These are phyloP conservation scores for Phytophthora syringae DNA, from an alignment of 352 stramenopile species.

Conservation along the genomic window DNA sequence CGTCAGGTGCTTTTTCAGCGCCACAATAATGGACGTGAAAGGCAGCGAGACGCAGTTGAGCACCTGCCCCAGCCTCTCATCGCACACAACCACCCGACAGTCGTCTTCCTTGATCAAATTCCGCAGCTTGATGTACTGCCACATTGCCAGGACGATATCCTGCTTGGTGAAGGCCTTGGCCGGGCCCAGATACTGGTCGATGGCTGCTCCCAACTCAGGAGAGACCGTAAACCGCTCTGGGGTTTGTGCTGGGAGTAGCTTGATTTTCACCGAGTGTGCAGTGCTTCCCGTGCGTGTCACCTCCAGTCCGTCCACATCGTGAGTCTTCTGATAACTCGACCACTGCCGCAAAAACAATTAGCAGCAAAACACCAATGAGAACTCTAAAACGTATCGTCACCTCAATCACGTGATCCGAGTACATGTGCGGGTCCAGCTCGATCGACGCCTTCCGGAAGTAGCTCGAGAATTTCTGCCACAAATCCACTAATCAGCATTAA, in stretches of 20 bases:
- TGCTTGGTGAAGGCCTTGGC: constrained; percentile 70
- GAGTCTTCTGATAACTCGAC: constrained; percentile 80
- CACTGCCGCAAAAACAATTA: constrained; percentile 42
- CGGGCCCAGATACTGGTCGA: constrained; percentile 48
- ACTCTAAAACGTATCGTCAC: constrained; percentile 29
- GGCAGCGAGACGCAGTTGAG: constrained; percentile 75
- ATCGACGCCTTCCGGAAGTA: constrained; percentile 83
- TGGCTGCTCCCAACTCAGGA: constrained; percentile 41
- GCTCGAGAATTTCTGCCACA: constrained; percentile 70
- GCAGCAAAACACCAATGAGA: not conserved
- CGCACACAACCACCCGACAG: constrained; percentile 73
- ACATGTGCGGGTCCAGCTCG: constrained; percentile 70
- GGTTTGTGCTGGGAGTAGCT: constrained; percentile 62
- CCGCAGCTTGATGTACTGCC: constrained; percentile 78
- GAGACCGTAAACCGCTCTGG: constrained; percentile 72
- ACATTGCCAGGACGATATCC: constrained; percentile 75
- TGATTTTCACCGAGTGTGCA: constrained; percentile 69
- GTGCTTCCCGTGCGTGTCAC: constrained; percentile 56
- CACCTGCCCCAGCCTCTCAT: constrained; percentile 54
- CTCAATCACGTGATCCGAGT: constrained; percentile 75
- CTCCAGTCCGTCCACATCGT: constrained; percentile 67
- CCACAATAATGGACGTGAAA: constrained; percentile 73
- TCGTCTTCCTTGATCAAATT: constrained; percentile 87
- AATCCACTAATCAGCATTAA: not conserved
- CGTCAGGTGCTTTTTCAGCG: constrained; percentile 70